These are phyloP conservation scores for Alternaria brassicae DNA, from an alignment of 2,329 filamentous ascomycete genomes.

Conservation along the genomic window DNA sequence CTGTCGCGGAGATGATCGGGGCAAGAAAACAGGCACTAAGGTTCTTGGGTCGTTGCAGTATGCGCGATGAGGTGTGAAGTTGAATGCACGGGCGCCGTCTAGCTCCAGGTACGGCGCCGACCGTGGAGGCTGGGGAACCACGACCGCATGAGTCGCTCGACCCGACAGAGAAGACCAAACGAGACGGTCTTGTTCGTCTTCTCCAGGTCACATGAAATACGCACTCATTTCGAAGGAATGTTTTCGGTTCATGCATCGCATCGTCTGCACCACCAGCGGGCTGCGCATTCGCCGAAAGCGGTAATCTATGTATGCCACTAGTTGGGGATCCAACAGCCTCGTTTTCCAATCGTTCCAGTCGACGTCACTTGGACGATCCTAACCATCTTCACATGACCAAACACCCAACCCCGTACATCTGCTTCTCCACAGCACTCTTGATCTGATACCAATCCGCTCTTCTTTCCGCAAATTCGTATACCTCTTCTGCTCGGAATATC, in stretches of 20 bases:
- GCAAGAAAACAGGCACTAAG: slow-evolving; percentile 12
- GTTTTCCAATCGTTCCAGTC: slow-evolving; percentile 4
- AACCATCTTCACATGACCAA: slow-evolving; percentile 69
- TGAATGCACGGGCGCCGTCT: slow-evolving; percentile 21
- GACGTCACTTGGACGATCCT: slow-evolving; percentile 5
- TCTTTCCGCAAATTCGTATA: slow-evolving; percentile 95
- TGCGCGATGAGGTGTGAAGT: slow-evolving; percentile 26
- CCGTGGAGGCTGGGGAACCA: slow-evolving; percentile 36
- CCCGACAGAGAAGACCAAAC: not conserved
- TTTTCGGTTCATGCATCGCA: slow-evolving; percentile 1
- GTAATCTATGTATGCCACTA: slow-evolving; percentile 19
- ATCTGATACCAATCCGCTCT: slow-evolving; percentile 95
- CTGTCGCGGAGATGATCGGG: slow-evolving; percentile 11
- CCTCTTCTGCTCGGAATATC: slow-evolving; percentile 93
- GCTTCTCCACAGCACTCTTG: slow-evolving; percentile 85
- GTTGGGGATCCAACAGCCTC: slow-evolving; percentile 8
- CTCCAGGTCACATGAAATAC: not conserved
- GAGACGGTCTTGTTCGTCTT: not conserved
- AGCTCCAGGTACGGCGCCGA: slow-evolving; percentile 28
- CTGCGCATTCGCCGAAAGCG: slow-evolving; percentile 24
- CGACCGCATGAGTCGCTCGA: not conserved
- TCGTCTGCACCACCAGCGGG: slow-evolving; percentile 16
- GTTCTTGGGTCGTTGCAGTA: slow-evolving; percentile 9
- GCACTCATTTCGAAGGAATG: not conserved
- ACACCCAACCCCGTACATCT: slow-evolving; percentile 97